Evolutionary conservation across 2,329 filamentous ascomycete species (phyloP).

Genomic region (Nemania bipapillata): DNA sequence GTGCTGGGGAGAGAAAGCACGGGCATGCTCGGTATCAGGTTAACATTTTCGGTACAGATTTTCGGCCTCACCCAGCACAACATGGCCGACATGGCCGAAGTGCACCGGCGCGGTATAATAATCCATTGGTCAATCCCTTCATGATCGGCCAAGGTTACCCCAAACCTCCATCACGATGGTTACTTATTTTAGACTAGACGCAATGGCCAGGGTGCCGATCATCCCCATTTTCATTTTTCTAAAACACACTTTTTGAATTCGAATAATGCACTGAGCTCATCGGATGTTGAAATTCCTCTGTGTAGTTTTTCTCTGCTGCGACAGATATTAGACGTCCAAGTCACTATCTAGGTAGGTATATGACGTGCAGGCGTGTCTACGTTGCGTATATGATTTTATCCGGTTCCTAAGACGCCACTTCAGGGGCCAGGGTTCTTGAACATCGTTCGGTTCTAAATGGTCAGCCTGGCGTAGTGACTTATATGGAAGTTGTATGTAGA

Average conservation of each 20-base stretch:
- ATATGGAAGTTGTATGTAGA: slow-evolving; percentile 10
- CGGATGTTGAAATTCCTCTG: slow-evolving; percentile 22
- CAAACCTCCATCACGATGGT: slow-evolving; percentile 40
- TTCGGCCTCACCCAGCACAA: slow-evolving; percentile 39
- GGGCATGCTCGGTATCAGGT: slow-evolving; percentile 33
- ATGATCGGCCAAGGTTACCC: slow-evolving; percentile 48
- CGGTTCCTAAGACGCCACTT: slow-evolving; percentile 15
- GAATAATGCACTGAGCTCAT: slow-evolving; percentile 20
- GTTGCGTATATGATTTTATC: slow-evolving; percentile 25
- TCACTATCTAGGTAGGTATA: background rate
- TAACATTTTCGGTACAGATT: slow-evolving; percentile 34
- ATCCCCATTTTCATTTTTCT: slow-evolving; percentile 16
- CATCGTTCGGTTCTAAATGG: slow-evolving; percentile 18
- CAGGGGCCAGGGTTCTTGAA: background rate
- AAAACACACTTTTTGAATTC: slow-evolving; percentile 14
- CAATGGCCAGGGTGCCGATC: slow-evolving; percentile 28
- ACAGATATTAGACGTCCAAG: no score
- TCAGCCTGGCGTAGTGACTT: background rate
- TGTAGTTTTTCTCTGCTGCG: no score
- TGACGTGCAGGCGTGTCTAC: slow-evolving; percentile 12
- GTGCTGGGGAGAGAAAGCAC: slow-evolving; percentile 17
- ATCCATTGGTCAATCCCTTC: slow-evolving; percentile 51
- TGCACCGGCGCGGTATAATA: slow-evolving; percentile 47
- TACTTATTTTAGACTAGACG: slow-evolving; percentile 30
- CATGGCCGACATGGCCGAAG: slow-evolving; percentile 48